Evolutionary conservation across 2,329 filamentous ascomycete genomes (phyloP).

Genomic region (Colletotrichum orbiculare): DNA sequence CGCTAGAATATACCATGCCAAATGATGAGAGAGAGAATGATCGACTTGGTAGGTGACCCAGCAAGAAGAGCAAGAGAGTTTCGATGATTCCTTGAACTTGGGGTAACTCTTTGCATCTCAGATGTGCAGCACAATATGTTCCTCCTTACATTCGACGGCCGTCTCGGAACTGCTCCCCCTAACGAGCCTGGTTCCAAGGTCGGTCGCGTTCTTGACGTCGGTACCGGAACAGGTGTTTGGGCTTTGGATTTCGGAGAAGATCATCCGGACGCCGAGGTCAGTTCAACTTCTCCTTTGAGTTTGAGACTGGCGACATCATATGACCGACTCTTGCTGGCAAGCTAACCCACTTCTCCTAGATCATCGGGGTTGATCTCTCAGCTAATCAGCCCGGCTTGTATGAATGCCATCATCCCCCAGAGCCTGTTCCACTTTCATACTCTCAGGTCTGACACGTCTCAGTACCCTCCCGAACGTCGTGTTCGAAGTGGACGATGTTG

Average conservation of each 20-base stretch:
- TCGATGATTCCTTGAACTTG: too few species aligned
- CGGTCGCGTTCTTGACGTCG: conserved; percentile 53
- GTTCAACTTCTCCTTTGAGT: not conserved
- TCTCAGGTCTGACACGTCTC: not conserved
- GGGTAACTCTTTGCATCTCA: not conserved
- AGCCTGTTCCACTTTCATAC: too few species aligned
- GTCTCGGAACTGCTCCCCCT: conserved; percentile 39
- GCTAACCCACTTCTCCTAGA: conserved; percentile 24
- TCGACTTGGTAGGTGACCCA: conserved; percentile 31
- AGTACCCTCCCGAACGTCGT: conserved; percentile 60
- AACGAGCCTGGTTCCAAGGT: conserved; percentile 16
- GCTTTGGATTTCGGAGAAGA: conserved; percentile 55
- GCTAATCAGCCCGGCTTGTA: conserved; percentile 53
- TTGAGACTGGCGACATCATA: not conserved
- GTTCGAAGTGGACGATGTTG: conserved; percentile 58
- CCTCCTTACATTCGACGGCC: conserved; percentile 40
- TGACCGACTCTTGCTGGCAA: too few species aligned
- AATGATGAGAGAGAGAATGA: conserved; percentile 43
- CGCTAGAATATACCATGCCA: conserved; percentile 40
- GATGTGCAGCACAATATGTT: conserved; percentile 46
- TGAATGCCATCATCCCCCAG: not conserved
- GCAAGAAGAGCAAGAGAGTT: too few species aligned
- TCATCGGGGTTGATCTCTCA: conserved; percentile 54
- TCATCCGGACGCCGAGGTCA: conserved; percentile 45
- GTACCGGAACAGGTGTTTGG: conserved; percentile 59